These are phyloP conservation scores for Xylaria scruposa DNA, from an alignment of 495 filamentous ascomycete genomes.

Conservation along the genomic window DNA sequence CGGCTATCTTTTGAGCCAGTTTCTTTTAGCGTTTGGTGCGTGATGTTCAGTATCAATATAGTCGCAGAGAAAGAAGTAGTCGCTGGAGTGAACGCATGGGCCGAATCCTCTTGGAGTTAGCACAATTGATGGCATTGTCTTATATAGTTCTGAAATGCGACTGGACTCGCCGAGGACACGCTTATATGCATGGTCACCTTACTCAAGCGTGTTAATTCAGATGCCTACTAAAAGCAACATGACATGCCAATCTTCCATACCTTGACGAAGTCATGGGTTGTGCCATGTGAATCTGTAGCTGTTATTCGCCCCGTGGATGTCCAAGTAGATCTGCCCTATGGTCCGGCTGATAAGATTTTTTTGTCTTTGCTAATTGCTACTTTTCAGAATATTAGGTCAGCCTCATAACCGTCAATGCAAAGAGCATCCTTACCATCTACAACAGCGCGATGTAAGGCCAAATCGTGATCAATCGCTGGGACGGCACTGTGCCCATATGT, in stretches of 20 bases:
- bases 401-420: no score
- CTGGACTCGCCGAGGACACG: neutral
- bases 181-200: neutral
- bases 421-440: neutral
- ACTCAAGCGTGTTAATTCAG: neutral
- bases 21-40: constrained; percentile 19
- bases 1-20: constrained; percentile 16
- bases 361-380: neutral
- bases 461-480: no score
- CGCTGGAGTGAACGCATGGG: neutral
- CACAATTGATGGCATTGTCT: constrained; percentile 1
- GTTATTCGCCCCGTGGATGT: neutral
- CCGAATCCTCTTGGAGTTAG: neutral
- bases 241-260: neutral
- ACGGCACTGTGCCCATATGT: neutral
- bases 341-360: neutral
- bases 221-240: neutral
- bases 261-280: neutral
- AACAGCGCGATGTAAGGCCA: neutral
- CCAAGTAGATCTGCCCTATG: neutral
- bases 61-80: constrained; percentile 6
- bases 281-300: neutral
- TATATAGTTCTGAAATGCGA: neutral
- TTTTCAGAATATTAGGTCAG: neutral
- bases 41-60: neutral